A percentile compares a stretch with the other conserved stretches of the same genome.
These are phyloP conservation scores for Ustulina deusta DNA, from an alignment of 2,329 filamentous ascomycete genomes.

Conservation along the genomic window DNA sequence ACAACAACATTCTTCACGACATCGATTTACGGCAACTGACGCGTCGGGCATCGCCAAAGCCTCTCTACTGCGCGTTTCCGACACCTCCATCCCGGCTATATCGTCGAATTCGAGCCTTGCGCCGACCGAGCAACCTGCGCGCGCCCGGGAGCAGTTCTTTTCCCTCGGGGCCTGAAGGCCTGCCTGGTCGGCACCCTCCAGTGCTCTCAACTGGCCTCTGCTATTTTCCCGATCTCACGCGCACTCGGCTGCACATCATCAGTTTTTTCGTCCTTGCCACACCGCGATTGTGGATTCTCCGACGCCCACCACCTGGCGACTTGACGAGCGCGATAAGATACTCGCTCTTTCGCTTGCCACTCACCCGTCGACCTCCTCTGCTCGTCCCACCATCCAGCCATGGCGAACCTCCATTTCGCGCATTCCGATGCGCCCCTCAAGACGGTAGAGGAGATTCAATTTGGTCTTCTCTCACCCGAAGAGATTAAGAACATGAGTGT, in stretches of 20 bases:
- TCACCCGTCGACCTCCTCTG: slow-evolving; percentile 34
- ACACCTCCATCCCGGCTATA: slow-evolving; percentile 50
- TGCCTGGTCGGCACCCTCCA: slow-evolving; percentile 56
- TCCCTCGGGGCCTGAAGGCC: slow-evolving; percentile 52
- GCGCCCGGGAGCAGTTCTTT: slow-evolving; percentile 44
- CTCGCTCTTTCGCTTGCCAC: slow-evolving; percentile 26
- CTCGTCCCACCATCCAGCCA: slow-evolving; percentile 61
- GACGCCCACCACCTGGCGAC: slow-evolving; percentile 33
- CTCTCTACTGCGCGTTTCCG: slow-evolving; percentile 50
- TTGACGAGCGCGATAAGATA: slow-evolving; percentile 41
- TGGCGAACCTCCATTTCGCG: slow-evolving; percentile 92
- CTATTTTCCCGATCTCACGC: slow-evolving; percentile 47
- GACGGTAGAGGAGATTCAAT: slow-evolving; percentile 99
- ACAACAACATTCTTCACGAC: slow-evolving; percentile 55
- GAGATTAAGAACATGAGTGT: slow-evolving; percentile 99
- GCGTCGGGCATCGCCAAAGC: slow-evolving; percentile 63
- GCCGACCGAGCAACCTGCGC: slow-evolving; percentile 39
- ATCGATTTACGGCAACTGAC: slow-evolving; percentile 59
- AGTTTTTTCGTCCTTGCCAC: slow-evolving; percentile 43
- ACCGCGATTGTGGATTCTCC: background rate
- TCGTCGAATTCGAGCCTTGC: slow-evolving; percentile 49
- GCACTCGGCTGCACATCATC: slow-evolving; percentile 34
- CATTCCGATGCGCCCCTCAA: slow-evolving; percentile 96
- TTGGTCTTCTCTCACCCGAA: slow-evolving; percentile 95
- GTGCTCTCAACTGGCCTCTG: slow-evolving; percentile 53